Evolutionary conservation across 768 basidiomycete species (phyloP), one percentile per base, ranked within the genome.

Genomic region (Lactarius tabidus): DNA sequence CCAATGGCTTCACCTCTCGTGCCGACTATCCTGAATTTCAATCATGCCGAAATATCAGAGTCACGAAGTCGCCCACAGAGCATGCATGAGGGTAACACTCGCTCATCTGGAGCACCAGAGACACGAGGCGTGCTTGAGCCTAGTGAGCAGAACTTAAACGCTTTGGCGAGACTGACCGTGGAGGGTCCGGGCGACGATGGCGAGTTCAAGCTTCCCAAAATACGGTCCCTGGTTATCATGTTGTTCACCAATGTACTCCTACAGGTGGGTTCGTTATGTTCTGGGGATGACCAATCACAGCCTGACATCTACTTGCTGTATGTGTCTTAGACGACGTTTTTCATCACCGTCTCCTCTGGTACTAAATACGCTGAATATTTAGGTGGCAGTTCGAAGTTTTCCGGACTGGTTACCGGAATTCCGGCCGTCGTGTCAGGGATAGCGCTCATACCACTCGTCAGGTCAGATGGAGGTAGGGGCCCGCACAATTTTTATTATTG

Each of bases 381-480:
- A 8, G 87, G 87, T 28, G 88, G 88, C 20, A 81, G 77, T n/a
- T 77, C 85, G n/a, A 86, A 85, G 0, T 90, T 90, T 72, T 85
- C 87, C 39, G 87, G 88, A 59, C 70, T 90, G 7, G 81, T 82
- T 38, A 84, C 88, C 64, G 88, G 88, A 68, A 86, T 90, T 64
- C 89, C 87, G 12, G 83, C 84, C 12, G 74, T 84, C 2, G 81
- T 88, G 64, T 82, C 86, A 36, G 87, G 85, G 0, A 66, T 90
- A 0, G 74, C 79, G 1, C 77, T 90, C 17, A 71, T 88, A 20
- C 85, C 85, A 3, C 73, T 89, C 59, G 80, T 81, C 52, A 81
- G 72, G 70, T 76, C 78, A 23, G 88, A 89, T 70, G 75, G 75
- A 80, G 86, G 88, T 83, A 63, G 51, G 75, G 12, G 67, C 18